Evolutionary conservation across 768 basidiomycete genomes (phyloP).

Genomic region (Rhizopogon vinicolor): DNA sequence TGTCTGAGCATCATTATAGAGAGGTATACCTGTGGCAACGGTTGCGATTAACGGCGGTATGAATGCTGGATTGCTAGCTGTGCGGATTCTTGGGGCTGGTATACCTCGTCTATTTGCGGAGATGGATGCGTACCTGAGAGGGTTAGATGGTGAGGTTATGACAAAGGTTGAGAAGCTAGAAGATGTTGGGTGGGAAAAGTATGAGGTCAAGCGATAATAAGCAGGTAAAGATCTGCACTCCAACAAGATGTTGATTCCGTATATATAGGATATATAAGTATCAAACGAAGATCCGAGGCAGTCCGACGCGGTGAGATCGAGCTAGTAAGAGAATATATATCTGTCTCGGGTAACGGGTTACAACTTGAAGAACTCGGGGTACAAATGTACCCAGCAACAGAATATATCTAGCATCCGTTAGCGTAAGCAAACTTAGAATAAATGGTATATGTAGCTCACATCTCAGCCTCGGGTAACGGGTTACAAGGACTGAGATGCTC

Average conservation of each 20-base stretch:
- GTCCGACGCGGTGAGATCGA: too few relatives aligned
- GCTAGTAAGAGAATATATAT: too few relatives aligned
- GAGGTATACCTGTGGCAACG: constrained; percentile 95
- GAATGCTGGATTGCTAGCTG: constrained; percentile 89
- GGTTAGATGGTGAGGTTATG: constrained; percentile 71
- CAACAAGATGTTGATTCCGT: neutral
- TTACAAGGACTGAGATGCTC: too few relatives aligned
- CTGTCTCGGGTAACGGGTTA: too few relatives aligned
- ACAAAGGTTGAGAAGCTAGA: constrained; percentile 73
- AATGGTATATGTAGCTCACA: too few relatives aligned
- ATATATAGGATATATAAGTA: neutral
- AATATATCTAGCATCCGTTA: too few relatives aligned
- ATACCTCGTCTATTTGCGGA: constrained; percentile 58
- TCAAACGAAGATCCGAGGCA: too few relatives aligned
- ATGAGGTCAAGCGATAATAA: constrained; percentile 42
- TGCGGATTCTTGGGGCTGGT: constrained; percentile 80
- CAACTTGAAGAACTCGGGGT: too few relatives aligned
- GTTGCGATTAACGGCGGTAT: constrained; percentile 95
- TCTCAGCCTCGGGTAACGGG: too few relatives aligned
- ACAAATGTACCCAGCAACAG: too few relatives aligned
- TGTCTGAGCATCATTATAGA: constrained; percentile 37
- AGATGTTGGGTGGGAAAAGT: constrained; percentile 83
- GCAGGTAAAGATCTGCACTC: neutral
- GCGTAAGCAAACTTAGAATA: too few relatives aligned
- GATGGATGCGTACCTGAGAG: constrained; percentile 72